phyloP scores from a whole-genome alignment of 1,284 basidiomycete species.

The Psilocybe mexicana region DNA sequence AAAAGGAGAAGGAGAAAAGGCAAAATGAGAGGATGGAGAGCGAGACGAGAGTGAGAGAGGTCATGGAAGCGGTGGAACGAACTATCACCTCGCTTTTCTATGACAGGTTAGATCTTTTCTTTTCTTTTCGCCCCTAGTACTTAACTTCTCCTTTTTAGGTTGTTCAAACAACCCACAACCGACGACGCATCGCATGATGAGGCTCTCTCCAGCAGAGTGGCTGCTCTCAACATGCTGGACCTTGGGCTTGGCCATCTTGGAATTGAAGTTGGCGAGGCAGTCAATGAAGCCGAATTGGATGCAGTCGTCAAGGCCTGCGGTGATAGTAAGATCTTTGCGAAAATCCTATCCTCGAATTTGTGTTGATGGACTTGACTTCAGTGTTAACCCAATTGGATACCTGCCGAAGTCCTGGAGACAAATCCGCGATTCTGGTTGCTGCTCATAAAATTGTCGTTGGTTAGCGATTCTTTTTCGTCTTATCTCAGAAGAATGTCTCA shows the following conservation, averaged over 20 bases:
- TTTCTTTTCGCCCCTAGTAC: constrained; percentile 2
- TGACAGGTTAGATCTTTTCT: constrained; percentile 47
- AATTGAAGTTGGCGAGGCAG: constrained; percentile 60
- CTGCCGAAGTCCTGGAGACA: constrained; percentile 73
- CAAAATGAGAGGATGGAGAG: constrained; percentile 30
- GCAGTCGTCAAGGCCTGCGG: constrained; percentile 75
- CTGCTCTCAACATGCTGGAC: constrained; percentile 89
- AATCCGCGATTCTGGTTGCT: constrained; percentile 77
- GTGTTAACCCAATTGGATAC: constrained; percentile 72
- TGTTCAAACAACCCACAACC: constrained; percentile 53
- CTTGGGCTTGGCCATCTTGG: constrained; percentile 86
- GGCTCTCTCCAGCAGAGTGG: constrained; percentile 83
- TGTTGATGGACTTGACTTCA: constrained; percentile 26
- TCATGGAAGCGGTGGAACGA: constrained; percentile 73
- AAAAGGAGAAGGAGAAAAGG: constrained; percentile 31
- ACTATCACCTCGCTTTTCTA: constrained; percentile 73
- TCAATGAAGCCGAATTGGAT: constrained; percentile 52
- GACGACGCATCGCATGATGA: constrained; percentile 88
- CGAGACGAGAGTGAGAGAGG: constrained; percentile 49
- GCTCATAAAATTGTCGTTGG: constrained; percentile 86
- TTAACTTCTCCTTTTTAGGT: constrained; percentile 23
- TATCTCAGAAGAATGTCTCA: constrained; percentile 2
- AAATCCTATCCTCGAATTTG: constrained; percentile 3
- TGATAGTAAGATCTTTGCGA: constrained; percentile 54
- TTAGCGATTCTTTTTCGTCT: constrained; percentile 30